Base-by-base conservation (phyloP, 768 basidiomycete genomes). In the Boletus reticuloceps region DNA sequence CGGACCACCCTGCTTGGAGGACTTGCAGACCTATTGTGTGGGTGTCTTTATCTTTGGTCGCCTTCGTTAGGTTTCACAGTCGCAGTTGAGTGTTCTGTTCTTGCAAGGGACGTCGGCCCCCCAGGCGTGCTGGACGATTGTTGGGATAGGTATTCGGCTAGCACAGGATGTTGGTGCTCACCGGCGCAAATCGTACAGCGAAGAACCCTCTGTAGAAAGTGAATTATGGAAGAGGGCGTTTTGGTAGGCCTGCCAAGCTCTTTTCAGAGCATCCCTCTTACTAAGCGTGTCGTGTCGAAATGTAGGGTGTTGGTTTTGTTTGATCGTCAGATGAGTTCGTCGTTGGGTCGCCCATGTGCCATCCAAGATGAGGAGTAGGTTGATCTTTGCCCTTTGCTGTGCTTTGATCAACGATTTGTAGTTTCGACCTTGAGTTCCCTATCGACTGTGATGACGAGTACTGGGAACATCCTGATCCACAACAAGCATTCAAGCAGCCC, bases 311-410 rank as follows among this genome's bases (percentile, higher is more conserved):
- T 74, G 5, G 61, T 75, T 6, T 37, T 63, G 10, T 17, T 64
- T 4, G 75, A 75, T 43, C 64, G 72, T 31, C 47, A 51, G 32
- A 61, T 72, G 41, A 78, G 79, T 39, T 70, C 78, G 6, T 78
- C 78, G 43, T 73, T 88, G 39, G 90, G 91, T 11, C 77, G 90
- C 17, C 83, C 87, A 1, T 77, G 81, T 50, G 81, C 82, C 4
- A 76, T 90, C 6, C 82, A 85, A 47, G 86, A 89, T 44, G 87
- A 87, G 68, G 89, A 89, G 83, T 85, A 58, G 54, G 84, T 71
- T 17, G 19, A 12, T 52, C 40, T 22, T 19, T 4, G n/a, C 20
- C 29, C 40, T 13, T 29, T 22, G 17, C 10, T 4, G 25, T 20
- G 25, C 55, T 36, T 43, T 44, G 19, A 41, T 48, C 22, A 3